A percentile compares a stretch with the other conserved stretches of the same genome.
Conservation (phyloP, 805 yeast genomes). For the Blastobotrys parvus region DNA sequence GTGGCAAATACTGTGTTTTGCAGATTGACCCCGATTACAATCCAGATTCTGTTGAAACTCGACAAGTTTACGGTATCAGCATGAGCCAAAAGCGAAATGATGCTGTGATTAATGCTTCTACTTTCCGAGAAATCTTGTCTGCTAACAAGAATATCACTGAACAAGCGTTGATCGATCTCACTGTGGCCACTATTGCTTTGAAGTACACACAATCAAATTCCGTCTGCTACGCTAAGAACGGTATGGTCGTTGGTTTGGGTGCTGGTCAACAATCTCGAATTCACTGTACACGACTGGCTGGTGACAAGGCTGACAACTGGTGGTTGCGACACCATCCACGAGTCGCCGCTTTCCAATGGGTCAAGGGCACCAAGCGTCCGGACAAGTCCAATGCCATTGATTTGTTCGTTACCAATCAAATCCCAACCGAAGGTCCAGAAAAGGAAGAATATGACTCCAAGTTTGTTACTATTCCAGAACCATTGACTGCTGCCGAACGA, state of each 20-base stretch:
- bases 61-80: constrained; percentile 94
- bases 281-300: constrained; percentile 98
- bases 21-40: constrained; percentile 92
- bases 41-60: constrained; percentile 74
- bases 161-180: constrained; percentile 87
- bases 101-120: constrained; percentile 83
- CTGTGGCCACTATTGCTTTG: constrained; percentile 94
- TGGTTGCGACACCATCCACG: constrained; percentile 98
- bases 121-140: constrained; percentile 88
- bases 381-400: constrained; percentile 98
- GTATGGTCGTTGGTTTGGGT: constrained; percentile 98
- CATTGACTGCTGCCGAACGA: constrained; percentile 76
- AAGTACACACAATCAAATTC: constrained; percentile 98
- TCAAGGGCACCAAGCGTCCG: constrained; percentile 96
- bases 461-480: constrained; percentile 70
- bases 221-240: constrained; percentile 96
- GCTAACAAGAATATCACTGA: constrained; percentile 79
- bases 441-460: constrained; percentile 85
- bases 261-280: constrained; percentile 99
- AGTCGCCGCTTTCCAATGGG: constrained; percentile 92
- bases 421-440: constrained; percentile 89
- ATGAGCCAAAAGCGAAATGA: constrained; percentile 97
- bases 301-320: constrained; percentile 99
- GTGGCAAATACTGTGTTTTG: constrained; percentile 92
- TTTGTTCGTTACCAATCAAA: constrained; percentile 81